phyloP scores from a whole-genome alignment of 306 rosid species.

The Casuarina glauca region DNA sequence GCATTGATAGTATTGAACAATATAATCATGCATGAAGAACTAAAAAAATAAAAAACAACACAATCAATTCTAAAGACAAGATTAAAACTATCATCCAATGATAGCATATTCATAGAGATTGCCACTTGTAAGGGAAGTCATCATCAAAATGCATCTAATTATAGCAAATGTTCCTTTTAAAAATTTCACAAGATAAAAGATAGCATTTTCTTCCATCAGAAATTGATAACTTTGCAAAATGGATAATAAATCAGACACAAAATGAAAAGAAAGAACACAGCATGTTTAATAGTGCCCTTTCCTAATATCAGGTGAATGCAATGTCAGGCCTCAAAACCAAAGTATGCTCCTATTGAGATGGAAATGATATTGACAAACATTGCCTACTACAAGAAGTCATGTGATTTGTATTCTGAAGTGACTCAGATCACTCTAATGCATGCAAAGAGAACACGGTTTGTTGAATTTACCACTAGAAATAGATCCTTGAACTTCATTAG shows the following conservation, averaged over 20 bases:
- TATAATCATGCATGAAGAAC: constrained; percentile 22
- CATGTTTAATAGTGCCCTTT: constrained; percentile 1
- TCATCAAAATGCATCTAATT: not conserved
- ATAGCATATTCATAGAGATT: not conserved
- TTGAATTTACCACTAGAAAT: constrained; percentile 48
- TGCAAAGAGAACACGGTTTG: constrained; percentile 21
- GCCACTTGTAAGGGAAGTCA: constrained; percentile 1
- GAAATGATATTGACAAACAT: constrained; percentile 13
- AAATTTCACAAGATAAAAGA: constrained; percentile 6
- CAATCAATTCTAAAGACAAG: not conserved
- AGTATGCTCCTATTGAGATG: not conserved
- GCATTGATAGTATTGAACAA: constrained; percentile 27
- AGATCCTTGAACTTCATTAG: constrained; percentile 48
- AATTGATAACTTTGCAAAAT: constrained; percentile 12
- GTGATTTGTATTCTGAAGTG: constrained; percentile 16
- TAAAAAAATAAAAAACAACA: constrained; percentile 18
- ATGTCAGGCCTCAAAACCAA: constrained; percentile 9
- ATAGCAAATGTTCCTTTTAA: not conserved
- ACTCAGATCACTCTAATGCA: constrained; percentile 20
- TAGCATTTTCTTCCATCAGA: constrained; percentile 1
- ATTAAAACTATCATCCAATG: not conserved
- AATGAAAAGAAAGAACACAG: not conserved
- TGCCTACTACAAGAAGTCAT: constrained; percentile 10
- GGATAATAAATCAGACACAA: not conserved
- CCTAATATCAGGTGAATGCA: constrained; percentile 25